Evolutionary conservation across 2,329 filamentous ascomycete genomes (phyloP), one percentile per base, ranked within the genome.

Genomic region (Zarea fungicola): DNA sequence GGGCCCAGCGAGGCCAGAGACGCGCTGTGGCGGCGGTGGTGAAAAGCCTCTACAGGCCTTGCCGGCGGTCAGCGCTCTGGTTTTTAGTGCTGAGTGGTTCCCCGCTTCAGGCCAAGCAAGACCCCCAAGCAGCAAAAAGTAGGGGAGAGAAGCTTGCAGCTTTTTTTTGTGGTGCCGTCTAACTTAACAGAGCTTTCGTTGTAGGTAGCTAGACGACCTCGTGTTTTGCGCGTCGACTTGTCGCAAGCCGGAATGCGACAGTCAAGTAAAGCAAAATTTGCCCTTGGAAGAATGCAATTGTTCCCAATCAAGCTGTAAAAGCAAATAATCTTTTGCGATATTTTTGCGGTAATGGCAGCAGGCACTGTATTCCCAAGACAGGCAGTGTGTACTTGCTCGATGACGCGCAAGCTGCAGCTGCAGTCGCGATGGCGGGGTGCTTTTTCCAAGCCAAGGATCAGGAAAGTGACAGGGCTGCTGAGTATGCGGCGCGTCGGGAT

Each of bases 161-260:
- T 29, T n/a, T 18, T 37, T 11, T 18, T 28, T 23, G n/a, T 19
- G 14, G 42, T 44, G 31, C 42, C 22, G 16, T 29, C 6, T 21
- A 14, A n/a, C n/a, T n/a, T n/a, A n/a, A n/a, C n/a, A n/a, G n/a
- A n/a, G n/a, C n/a, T n/a, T n/a, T n/a, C n/a, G n/a, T n/a, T 18
- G 25, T 42, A 29, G 10, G 36, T 26, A 40, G 34, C 22, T 26
- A 40, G 37, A n/a, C n/a, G n/a, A n/a, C n/a, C n/a, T n/a, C n/a
- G n/a, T 18, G 25, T 19, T 16, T 13, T 18, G 40, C 40, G 40
- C 26, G 40, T 31, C 6, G 18, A 22, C 19, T 28, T 28, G 42
- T 45, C 32, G 42, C 18, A 36, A 36, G 28, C 31, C 29, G 21
- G 42, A 44, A 44, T 44, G 42, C 42, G 42, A 44, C 42, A 35